Percentiles rank a stretch among this genome's conserved stretches.
Conservation (phyloP, 306 rosid species). For the Quercus parvula region DNA sequence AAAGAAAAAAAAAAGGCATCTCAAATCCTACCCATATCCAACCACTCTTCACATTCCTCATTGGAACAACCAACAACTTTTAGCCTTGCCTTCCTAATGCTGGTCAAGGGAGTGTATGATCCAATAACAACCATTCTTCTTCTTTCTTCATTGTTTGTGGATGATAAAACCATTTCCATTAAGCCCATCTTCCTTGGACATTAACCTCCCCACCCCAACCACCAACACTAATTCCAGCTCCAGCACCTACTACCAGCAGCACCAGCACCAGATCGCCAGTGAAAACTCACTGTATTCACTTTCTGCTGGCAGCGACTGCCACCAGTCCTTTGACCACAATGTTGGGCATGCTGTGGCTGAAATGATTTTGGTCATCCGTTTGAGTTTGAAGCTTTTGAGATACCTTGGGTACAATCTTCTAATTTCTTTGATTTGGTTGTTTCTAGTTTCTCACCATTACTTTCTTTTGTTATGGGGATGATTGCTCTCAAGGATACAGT, state of each 20-base stretch:
- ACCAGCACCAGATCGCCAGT: constrained; percentile 61
- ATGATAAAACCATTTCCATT: constrained; percentile 19
- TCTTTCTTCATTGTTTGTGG: constrained; percentile 11
- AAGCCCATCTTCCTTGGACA: constrained; percentile 49
- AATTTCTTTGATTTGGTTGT: too few relatives aligned
- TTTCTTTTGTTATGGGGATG: too few relatives aligned
- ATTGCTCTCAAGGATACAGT: too few relatives aligned
- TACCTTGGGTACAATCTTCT: constrained; percentile 64
- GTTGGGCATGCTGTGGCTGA: constrained; percentile 56
- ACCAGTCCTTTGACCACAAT: constrained; percentile 33
- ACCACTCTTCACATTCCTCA: too few relatives aligned
- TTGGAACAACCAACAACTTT: too few relatives aligned
- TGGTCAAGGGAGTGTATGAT: too few relatives aligned
- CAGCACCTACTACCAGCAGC: constrained; percentile 34
- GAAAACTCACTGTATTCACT: constrained; percentile 41
- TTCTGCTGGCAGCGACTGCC: constrained; percentile 3
- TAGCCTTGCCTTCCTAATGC: too few relatives aligned
- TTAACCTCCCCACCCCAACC: constrained; percentile 33
- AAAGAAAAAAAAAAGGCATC: too few relatives aligned
- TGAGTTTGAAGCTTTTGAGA: constrained; percentile 57
- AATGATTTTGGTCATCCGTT: constrained; percentile 54
- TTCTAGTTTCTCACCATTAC: too few relatives aligned
- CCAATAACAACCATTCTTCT: constrained; percentile 27
- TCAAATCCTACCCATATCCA: too few relatives aligned
- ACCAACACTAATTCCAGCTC: neutral